Conservation (phyloP, 495 filamentous ascomycete genomes). For the Sordaria brevicollis region DNA sequence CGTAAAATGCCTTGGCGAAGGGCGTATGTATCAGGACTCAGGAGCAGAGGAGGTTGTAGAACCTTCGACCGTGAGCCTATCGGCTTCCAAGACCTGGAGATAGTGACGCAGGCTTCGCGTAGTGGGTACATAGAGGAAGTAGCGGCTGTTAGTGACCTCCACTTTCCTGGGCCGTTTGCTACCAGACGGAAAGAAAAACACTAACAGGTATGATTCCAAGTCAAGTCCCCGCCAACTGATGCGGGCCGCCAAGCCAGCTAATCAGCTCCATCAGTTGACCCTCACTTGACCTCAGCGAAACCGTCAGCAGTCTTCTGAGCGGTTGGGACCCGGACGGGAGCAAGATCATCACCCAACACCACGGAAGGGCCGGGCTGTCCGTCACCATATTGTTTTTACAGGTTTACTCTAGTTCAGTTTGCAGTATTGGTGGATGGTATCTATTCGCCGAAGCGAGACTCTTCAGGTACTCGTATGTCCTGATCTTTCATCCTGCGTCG, state of each 20-base stretch:
- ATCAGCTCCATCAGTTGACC: background rate
- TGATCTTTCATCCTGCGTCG: too few relatives aligned
- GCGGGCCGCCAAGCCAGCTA: background rate
- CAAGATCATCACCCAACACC: background rate
- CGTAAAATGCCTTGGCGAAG: constrained; percentile 11
- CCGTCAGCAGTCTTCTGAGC: background rate
- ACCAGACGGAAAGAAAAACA: background rate
- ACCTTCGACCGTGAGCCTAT: constrained; percentile 24
- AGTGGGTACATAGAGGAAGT: background rate
- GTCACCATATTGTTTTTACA: background rate
- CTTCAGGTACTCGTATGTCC: background rate
- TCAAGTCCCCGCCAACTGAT: background rate
- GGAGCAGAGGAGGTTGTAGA: constrained; percentile 18
- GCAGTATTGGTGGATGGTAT: background rate
- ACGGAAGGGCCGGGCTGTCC: background rate
- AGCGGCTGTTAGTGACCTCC: background rate
- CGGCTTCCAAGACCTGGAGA: constrained; percentile 7
- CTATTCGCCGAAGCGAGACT: too few relatives aligned
- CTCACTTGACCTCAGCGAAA: background rate
- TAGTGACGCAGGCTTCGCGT: constrained; percentile 22
- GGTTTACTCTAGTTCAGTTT: background rate
- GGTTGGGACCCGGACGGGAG: background rate
- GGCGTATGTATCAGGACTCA: constrained; percentile 6
- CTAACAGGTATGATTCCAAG: background rate
- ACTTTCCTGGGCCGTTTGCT: background rate